A percentile compares a stretch with the other conserved stretches of the same genome.
Evolutionary conservation across 352 stramenopile species (phyloP).

Genomic region (Globisporangium middletonii): DNA sequence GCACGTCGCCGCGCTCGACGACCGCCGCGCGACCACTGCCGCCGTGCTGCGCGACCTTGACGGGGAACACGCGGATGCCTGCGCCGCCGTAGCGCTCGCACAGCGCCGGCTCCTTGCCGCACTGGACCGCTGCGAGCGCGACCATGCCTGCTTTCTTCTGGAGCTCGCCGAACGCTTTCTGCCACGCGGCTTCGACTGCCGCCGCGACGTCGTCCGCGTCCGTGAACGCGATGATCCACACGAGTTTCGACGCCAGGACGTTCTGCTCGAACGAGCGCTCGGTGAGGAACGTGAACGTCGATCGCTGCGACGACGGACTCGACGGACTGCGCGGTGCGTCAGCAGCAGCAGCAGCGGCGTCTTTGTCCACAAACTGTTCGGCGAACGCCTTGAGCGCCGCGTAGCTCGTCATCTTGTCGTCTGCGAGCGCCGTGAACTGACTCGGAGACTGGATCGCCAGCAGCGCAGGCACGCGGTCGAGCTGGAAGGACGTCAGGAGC

Average conservation of each 20-base stretch:
- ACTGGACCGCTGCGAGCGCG: conserved; percentile 47
- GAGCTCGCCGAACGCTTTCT: conserved; percentile 38
- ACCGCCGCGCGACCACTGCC: not conserved
- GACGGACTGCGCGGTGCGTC: not conserved
- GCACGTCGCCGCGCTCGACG: conserved; percentile 30
- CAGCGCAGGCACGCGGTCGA: conserved; percentile 40
- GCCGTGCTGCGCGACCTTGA: conserved; percentile 22
- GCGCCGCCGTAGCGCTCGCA: conserved; percentile 47
- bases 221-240: conserved; percentile 68
- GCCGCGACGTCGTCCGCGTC: conserved; percentile 24
- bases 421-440: conserved; percentile 20
- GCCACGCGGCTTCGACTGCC: conserved; percentile 32
- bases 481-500: conserved; percentile 22
- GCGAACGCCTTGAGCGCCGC: conserved; percentile 49
- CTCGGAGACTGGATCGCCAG: conserved; percentile 36
- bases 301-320: not conserved
- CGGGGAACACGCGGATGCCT: conserved; percentile 46
- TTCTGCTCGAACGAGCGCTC: conserved; percentile 42
- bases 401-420: conserved; percentile 51
- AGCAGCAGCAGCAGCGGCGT: not conserved
- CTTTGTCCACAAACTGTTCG: conserved; percentile 29
- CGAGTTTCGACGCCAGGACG: conserved; percentile 39
- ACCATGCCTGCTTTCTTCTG: conserved; percentile 61
- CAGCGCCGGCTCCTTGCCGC: conserved; percentile 30
- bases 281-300: conserved; percentile 32